phyloP scores from a whole-genome alignment of 1,139 yeast species.

The Pichia cactophila region DNA sequence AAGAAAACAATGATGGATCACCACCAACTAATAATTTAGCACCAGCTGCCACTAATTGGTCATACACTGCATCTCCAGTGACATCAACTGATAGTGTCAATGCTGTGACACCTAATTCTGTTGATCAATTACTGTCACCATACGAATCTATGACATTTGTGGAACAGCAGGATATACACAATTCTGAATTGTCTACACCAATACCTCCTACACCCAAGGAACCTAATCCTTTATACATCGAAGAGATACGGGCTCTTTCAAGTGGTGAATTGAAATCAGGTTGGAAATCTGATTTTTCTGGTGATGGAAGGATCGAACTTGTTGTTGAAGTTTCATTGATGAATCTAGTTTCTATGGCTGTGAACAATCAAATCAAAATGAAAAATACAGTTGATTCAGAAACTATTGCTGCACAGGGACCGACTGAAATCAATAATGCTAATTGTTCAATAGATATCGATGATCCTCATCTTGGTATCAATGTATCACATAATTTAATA shows the following conservation, averaged over 20 bases:
- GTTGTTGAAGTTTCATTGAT: conserved; percentile 60
- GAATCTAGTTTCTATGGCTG: conserved; percentile 49
- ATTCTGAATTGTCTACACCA: conserved; percentile 15
- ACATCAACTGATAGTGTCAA: neutral
- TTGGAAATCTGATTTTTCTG: conserved; percentile 88
- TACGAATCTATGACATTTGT: neutral
- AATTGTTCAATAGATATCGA: conserved; percentile 73
- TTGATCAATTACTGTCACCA: conserved; percentile 12
- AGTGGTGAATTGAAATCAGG: conserved; percentile 81
- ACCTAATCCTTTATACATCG: conserved; percentile 43
- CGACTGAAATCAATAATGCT: conserved; percentile 31
- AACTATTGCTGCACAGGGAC: conserved; percentile 20
- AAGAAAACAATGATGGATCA: neutral
- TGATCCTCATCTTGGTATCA: conserved; percentile 74
- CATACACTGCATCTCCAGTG: conserved; percentile 12
- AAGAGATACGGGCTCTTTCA: conserved; percentile 65
- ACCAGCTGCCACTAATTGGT: conserved; percentile 26
- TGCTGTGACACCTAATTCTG: neutral
- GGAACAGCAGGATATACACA: neutral
- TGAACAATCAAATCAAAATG: conserved; percentile 31
- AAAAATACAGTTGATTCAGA: conserved; percentile 28
- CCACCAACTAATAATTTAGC: conserved; percentile 8
- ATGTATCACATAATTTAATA: conserved; percentile 65
- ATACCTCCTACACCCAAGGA: conserved; percentile 19
- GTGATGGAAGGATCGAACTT: conserved; percentile 68